Conservation (phyloP, 805 yeast genomes). For the Metschnikowia anglica region DNA sequence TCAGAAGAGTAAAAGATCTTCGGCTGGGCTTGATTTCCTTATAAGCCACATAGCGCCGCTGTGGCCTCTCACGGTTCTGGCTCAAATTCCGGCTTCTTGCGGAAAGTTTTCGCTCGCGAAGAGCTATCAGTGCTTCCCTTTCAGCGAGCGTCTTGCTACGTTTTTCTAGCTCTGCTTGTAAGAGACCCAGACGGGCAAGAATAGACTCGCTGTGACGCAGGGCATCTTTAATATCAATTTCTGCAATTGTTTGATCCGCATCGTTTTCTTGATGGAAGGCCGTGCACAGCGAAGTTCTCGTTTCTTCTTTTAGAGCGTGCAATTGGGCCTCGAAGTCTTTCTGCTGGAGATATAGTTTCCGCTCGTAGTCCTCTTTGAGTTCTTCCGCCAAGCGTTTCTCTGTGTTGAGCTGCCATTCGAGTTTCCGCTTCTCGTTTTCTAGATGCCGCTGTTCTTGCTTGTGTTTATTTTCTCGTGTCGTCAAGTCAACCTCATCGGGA, state of each 20-base stretch:
- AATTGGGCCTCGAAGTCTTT: slow-evolving; percentile 11
- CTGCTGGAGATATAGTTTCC: slow-evolving; percentile 10
- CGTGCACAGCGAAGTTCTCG: not conserved
- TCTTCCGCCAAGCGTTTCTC: not conserved
- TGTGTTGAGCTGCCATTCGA: slow-evolving; percentile 4
- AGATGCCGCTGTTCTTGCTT: slow-evolving; percentile 4
- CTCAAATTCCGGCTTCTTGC: not conserved
- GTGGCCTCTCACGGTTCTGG: not conserved
- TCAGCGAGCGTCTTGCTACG: slow-evolving; percentile 1
- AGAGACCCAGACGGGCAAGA: not conserved
- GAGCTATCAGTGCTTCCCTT: slow-evolving; percentile 1
- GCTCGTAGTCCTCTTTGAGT: slow-evolving; percentile 11
- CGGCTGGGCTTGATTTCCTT: not conserved
- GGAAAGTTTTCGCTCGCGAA: not conserved
- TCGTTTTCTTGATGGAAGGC: not conserved
- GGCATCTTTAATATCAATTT: not conserved
- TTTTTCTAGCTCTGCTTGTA: slow-evolving; percentile 1
- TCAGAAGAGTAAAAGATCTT: not conserved
- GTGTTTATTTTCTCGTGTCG: slow-evolving; percentile 11
- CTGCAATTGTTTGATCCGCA: not conserved
- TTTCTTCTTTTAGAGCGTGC: slow-evolving; percentile 5
- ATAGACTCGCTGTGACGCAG: slow-evolving; percentile 5
- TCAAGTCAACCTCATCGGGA: slow-evolving; percentile 9
- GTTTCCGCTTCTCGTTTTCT: slow-evolving; percentile 2
- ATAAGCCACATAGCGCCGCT: slow-evolving; percentile 1